Evolutionary conservation across 306 rosid genomes (phyloP), one percentile per base, ranked within the genome.

Genomic region (Psophocarpus tetragonolobus): DNA sequence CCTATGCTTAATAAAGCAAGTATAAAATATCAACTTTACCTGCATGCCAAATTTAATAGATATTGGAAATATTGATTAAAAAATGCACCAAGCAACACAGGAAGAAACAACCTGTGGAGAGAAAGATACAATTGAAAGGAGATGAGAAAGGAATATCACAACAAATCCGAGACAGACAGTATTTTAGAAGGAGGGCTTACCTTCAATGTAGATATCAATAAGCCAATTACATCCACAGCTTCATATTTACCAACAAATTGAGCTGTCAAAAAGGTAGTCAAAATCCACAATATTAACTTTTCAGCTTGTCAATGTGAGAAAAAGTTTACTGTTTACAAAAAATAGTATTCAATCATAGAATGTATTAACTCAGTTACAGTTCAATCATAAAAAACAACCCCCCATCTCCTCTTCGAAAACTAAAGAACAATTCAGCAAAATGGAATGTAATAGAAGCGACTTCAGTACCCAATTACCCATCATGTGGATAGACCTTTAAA

Each of bases 161-260:
- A 60, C 29, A 24, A 76, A 45, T 20, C 47, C 30, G 6, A 27
- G 62, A 14, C 36, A 29, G 39, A 48, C 20, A 26, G 18, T 29
- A 12, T 4, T 30, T 23, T 21, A 15, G 32, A 51, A 68, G 63
- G 62, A 65, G 71, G 39, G 24, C 54, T 62, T 80, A 87, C 92
- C 86, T 90, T 91, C 75, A 91, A 82, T 65, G 96, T 94, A 36
- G 96, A 91, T 0, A 74, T 33, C 69, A 90, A 68, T 41, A 91
- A 83, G 58, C 90, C 96, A 56, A 80, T 67, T 21, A 93, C 92
- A 85, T 91, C 93, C 5, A 94, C 96, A 14, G 91, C 89, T 64
- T 88, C 92, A 71, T 90, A 93, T 75, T 91, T 89, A 60, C 97
- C 98, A 53, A 97, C 98, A 57, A 91, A 91, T 79, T 88, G 87